A percentile compares a stretch with the other conserved stretches of the same genome.
Evolutionary conservation across 306 rosid genomes (phyloP).

Genomic region (Vicia faba): DNA sequence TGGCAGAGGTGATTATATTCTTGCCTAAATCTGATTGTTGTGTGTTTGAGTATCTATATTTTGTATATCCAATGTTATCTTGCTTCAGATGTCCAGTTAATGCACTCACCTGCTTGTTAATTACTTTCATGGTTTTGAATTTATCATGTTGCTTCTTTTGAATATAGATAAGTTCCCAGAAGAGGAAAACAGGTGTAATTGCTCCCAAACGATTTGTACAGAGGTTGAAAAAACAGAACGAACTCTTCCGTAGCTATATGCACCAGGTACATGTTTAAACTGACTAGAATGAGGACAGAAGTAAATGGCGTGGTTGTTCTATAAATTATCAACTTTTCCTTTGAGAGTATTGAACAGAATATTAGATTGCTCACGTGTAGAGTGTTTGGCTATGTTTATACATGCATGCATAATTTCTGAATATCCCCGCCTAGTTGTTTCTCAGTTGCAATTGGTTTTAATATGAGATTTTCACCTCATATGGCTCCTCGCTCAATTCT

Average conservation of each 20-base stretch:
- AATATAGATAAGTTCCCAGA: slow-evolving; percentile 90
- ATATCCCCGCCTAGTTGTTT: slow-evolving; percentile 20
- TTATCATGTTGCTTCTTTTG: slow-evolving; percentile 35
- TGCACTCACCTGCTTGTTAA: slow-evolving; percentile 16
- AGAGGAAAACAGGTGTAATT: slow-evolving; percentile 98
- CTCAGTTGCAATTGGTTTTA: slow-evolving; percentile 16
- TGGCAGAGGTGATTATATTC: slow-evolving; percentile 20
- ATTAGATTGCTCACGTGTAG: background rate
- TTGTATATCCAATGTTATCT: background rate
- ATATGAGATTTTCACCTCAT: slow-evolving; percentile 27
- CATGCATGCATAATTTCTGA: background rate
- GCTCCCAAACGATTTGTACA: slow-evolving; percentile 98
- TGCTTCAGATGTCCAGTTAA: slow-evolving; percentile 17
- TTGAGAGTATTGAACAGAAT: background rate
- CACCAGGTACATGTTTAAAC: slow-evolving; percentile 73
- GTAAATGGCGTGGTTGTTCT: slow-evolving; percentile 1
- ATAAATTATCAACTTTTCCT: slow-evolving; percentile 3
- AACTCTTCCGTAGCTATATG: slow-evolving; percentile 95
- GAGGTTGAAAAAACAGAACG: slow-evolving; percentile 96
- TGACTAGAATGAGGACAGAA: slow-evolving; percentile 30
- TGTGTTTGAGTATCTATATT: slow-evolving; percentile 24
- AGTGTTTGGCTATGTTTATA: slow-evolving; percentile 23
- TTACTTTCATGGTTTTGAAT: slow-evolving; percentile 26
- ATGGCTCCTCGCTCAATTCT: no score
- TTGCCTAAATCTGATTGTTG: slow-evolving; percentile 24